Evolutionary conservation across 1,284 basidiomycete genomes (phyloP), one percentile per base, ranked within the genome.

Genomic region (Leccinum huronense): DNA sequence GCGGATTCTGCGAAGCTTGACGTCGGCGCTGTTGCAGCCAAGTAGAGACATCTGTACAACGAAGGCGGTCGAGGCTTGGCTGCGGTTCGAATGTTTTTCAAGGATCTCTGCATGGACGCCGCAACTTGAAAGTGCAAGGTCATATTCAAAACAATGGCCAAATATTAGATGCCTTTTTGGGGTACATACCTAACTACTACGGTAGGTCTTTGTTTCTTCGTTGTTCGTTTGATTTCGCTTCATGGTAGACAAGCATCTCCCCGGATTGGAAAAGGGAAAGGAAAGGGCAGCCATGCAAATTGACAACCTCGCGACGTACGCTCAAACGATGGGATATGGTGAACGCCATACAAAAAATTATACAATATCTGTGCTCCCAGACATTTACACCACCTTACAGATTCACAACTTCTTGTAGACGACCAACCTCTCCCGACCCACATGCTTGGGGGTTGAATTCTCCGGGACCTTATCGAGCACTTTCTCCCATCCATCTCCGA

Each of bases 401-500:
- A 2, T 36, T 72, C 45, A 72, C 51, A 61, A 23, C 58, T 62
- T 69, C 55, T 14, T 63, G 33, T 68, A 71, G 13, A 68, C 63
- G 27, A 68, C 55, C 33, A 69, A 31, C 48, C 69, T 71, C 57
- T 71, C 70, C 45, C 45, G 61, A 34, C 66, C 66, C n/a, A 48
- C 61, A 69, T 84, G 85, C 3, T 58, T 71, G 14, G 74, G 71
- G 0, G 71, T 71, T 54, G 77, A 77, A 45, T 73, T 79, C 65
- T 80, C 76, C 0, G 87, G 85, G 6, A 83, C 75, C 66, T 81
- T 79, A 51, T 86, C 83, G 1, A 86, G 69, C 0, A 87, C 79
- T 72, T 84, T 84, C 64, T 81, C 78, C 80, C 86, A 89, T 51
- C 80, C 74, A 1, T 76, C 75, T 5, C 82, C 83, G 5, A 92